Base-by-base conservation (phyloP, 2,329 filamentous ascomycete genomes). In the Ceratocystis cubensis region DNA sequence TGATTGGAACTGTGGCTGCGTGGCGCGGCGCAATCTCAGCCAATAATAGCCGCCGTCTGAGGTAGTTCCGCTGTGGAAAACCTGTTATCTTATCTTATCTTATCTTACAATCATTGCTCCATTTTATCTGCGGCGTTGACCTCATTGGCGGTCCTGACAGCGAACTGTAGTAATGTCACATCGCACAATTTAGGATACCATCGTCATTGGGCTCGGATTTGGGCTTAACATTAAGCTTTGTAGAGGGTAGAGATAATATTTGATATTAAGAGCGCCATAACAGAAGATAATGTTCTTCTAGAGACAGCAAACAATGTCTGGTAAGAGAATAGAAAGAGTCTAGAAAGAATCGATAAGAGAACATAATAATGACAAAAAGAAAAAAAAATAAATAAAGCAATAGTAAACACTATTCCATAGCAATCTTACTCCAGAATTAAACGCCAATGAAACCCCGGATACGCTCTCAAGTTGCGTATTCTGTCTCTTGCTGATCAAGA, bases 1-100 rank as follows among this genome's bases (percentile, higher is more conserved):
- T 15, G 48, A 37, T 63, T 33, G 22, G 61, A 45, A 8, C 61
- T 63, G 61, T 63, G 61, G 61, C 61, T 63, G 61, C 28, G 25
- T 45, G 28, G 28, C 28, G 10, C 7, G 28, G 28, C 25, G 22
- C 22, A 37, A 15, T 59, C 5, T 33, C 6, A 33, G 20, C 64
- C 50, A 65, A 59, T 65, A 30, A 13, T 2, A 45, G 6, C 5
- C 20, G n/a, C 25, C 6, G 2, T 28, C 22, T 8, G 5, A 30
- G 5, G 17, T 25, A 20, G 25, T 3, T 22, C 33, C 25, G 3
- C 41, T 22, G 41, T 63, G 61, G 61, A 44, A 28, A 5, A 7
- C 30, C 17, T 17, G 20, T 8, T 59, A 37, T 59, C 56, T 59
- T 59, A 53, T 53, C 48, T 57, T 13, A 59, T 59, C 56, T 59